Percentiles rank a stretch among this genome's conserved stretches.
These are phyloP conservation scores for Pseudocercospora vitis DNA, from an alignment of 2,329 filamentous ascomycete species.

Conservation along the genomic window DNA sequence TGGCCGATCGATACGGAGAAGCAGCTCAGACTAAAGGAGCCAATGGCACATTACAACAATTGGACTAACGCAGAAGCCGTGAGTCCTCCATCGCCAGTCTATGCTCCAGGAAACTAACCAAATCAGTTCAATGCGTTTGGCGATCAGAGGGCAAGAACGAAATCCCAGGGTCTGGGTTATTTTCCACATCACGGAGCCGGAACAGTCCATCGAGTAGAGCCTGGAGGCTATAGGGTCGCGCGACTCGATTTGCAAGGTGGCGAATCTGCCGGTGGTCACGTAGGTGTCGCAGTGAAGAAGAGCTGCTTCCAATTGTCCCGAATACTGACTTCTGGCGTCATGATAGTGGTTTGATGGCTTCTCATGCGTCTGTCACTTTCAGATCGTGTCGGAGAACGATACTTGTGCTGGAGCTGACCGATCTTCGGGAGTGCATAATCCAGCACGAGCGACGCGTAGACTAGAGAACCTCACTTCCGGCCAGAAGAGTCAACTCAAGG, in stretches of 20 bases:
- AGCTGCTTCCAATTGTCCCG: not conserved
- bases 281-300: not conserved
- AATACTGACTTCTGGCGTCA: not conserved
- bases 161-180: conserved; percentile 61
- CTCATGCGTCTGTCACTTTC: conserved; percentile 69
- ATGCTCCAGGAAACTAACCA: not conserved
- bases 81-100: not conserved
- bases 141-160: conserved; percentile 39
- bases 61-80: conserved; percentile 6
- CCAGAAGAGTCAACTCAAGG: conserved; percentile 71
- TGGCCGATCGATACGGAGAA: not conserved
- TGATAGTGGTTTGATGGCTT: conserved; percentile 74
- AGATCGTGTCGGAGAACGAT: conserved; percentile 55
- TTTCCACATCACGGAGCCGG: conserved; percentile 74
- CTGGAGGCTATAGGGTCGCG: conserved; percentile 61
- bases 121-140: conserved; percentile 10
- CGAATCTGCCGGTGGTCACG: conserved; percentile 61
- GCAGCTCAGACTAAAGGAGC: not conserved
- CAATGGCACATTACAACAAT: conserved; percentile 20
- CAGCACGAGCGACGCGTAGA: conserved; percentile 61
- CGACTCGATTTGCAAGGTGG: conserved; percentile 57
- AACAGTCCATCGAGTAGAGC: conserved; percentile 71
- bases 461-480: conserved; percentile 64
- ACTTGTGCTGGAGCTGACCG: conserved; percentile 58
- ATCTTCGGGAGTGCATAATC: conserved; percentile 64